These are phyloP conservation scores for Ramaria sp. DNA, from an alignment of 768 basidiomycete genomes.

Conservation along the genomic window DNA sequence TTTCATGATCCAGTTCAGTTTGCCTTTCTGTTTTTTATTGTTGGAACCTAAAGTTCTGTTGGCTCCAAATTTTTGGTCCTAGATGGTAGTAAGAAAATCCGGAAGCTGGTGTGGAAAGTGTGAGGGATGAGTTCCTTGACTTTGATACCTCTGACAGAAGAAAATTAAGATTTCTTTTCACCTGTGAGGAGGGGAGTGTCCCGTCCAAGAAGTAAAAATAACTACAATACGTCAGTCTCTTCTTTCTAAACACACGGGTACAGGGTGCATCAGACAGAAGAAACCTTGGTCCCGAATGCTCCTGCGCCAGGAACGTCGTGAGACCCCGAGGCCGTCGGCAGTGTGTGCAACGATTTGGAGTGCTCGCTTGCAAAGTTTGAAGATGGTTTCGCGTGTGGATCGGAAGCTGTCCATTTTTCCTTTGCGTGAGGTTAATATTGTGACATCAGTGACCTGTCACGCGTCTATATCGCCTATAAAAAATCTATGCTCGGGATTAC, in stretches of 20 bases:
- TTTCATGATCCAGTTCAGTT: slow-evolving; percentile 8
- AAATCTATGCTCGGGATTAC: too few species aligned
- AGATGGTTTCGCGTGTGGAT: background rate
- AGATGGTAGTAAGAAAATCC: slow-evolving; percentile 25
- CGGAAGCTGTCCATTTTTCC: background rate
- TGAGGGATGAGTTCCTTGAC: slow-evolving; percentile 23
- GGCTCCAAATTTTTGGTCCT: slow-evolving; percentile 26
- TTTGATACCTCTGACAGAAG: slow-evolving; percentile 16
- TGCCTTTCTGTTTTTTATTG: background rate
- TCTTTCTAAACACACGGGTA: background rate
- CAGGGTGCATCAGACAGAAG: background rate
- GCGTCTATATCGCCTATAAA: too few species aligned
- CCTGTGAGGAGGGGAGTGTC: background rate
- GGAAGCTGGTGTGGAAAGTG: slow-evolving; percentile 15
- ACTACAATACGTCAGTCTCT: background rate
- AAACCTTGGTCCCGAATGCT: slow-evolving; percentile 25
- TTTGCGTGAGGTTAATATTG: too few species aligned
- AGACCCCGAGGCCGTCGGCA: slow-evolving; percentile 4
- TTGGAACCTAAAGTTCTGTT: slow-evolving; percentile 15
- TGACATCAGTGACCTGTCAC: too few species aligned
- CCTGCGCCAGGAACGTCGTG: slow-evolving; percentile 18
- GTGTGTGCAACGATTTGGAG: background rate
- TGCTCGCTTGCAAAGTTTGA: slow-evolving; percentile 4
- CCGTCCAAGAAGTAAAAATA: slow-evolving; percentile 14
- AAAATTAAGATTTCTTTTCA: slow-evolving; percentile 1